Base-by-base conservation (phyloP, 768 basidiomycete genomes). In the Rhodotorula toruloides region DNA sequence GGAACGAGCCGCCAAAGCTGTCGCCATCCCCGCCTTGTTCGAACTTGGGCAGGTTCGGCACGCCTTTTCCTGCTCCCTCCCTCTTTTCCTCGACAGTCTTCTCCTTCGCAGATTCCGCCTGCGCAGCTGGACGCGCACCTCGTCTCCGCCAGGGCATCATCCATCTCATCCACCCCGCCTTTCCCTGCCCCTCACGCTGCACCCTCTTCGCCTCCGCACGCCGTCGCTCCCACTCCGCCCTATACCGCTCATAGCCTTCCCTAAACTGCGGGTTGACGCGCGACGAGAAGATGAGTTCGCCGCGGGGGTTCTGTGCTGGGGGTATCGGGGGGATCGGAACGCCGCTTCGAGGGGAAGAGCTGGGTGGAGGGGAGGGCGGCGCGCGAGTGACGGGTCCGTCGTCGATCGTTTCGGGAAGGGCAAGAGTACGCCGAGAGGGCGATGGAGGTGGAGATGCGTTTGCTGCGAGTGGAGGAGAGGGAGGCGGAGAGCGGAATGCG, bases 211-310 rank as follows among this genome's bases (percentile, higher is more conserved):
- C 54, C 32, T 66, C 68, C n/a, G 37, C 54, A 27, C 70, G 48
- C 47, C 72, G 43, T 44, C 86, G 80, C 79, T 97, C 94, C 77
- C 96, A 98, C 37, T 86, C 86, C 14, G 85, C 81, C 29, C 94
- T 84, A 78, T 97, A 91, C 22, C 90, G 84, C 77, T 97, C 93
- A 78, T 99, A 99, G 0, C 87, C 83, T 61, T 98, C 96, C 31
- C 89, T 82, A 77, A 98, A 98, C 27, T 77, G 74, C 57, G 83
- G 82, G 65, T 90, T 87, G 27, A 99, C 87, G 52, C 89, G 85
- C 17, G 87, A 89, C 5, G 89, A 91, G 79, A 99, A 96, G 61
- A 98, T 96, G 65, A 99, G 85, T 76, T 99, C 96, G 55, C 96
- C 94, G 21, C 93, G 87, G 6, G 94, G 92, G 77, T 91, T 96